phyloP scores from a whole-genome alignment of 768 basidiomycete genomes.

The Rhizopogon salebrosus region DNA sequence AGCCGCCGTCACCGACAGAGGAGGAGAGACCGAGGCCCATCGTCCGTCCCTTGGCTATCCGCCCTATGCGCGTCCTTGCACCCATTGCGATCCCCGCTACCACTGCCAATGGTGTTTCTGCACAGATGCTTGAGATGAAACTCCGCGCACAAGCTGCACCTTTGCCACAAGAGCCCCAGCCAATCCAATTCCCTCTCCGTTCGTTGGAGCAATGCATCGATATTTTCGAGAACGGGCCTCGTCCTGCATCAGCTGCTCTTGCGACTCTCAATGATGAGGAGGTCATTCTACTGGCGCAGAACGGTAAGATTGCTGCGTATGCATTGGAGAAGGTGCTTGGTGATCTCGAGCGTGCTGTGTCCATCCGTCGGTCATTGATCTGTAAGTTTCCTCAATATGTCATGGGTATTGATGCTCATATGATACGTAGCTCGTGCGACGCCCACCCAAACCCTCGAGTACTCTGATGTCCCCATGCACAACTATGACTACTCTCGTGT shows the following conservation, averaged over 20 bases:
- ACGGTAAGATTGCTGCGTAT: slow-evolving; percentile 93
- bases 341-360: slow-evolving; percentile 82
- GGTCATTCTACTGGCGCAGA: slow-evolving; percentile 80
- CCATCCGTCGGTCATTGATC: slow-evolving; percentile 81
- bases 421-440: slow-evolving; percentile 69
- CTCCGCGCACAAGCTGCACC: slow-evolving; percentile 21
- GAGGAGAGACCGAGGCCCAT: slow-evolving; percentile 17
- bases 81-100: slow-evolving; percentile 18
- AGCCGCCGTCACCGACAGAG: slow-evolving; percentile 5
- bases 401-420: slow-evolving; percentile 1
- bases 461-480: slow-evolving; percentile 73
- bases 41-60: neutral
- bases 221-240: slow-evolving; percentile 71
- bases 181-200: slow-evolving; percentile 29
- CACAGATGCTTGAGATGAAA: slow-evolving; percentile 28
- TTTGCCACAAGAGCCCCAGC: slow-evolving; percentile 9
- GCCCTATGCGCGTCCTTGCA: slow-evolving; percentile 5
- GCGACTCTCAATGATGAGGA: slow-evolving; percentile 84
- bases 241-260: slow-evolving; percentile 52
- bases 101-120: slow-evolving; percentile 19
- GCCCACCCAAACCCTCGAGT: slow-evolving; percentile 76
- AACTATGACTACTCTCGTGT: slow-evolving; percentile 93
- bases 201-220: slow-evolving; percentile 74
- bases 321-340: slow-evolving; percentile 93
- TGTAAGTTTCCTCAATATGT: slow-evolving; percentile 51